phyloP scores from a whole-genome alignment of 306 rosid genomes.

The Vigna unguiculata region DNA sequence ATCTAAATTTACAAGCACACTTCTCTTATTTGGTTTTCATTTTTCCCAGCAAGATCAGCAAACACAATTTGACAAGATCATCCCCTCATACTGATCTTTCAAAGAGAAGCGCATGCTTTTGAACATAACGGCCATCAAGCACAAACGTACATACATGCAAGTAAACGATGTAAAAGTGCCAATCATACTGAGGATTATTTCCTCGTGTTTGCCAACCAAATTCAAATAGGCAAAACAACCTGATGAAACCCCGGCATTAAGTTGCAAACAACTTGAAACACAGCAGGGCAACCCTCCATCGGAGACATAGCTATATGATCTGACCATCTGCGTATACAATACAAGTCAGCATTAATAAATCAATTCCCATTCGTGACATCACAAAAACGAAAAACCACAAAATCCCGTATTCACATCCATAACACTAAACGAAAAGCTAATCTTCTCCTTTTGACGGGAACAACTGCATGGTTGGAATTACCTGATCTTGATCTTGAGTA shows the following conservation, averaged over 20 bases:
- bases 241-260: slow-evolving; percentile 82
- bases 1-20: slow-evolving; percentile 31
- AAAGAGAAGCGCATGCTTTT: slow-evolving; percentile 19
- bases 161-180: slow-evolving; percentile 18
- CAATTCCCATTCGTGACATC: slow-evolving; percentile 18
- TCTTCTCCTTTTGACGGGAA: slow-evolving; percentile 60
- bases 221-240: slow-evolving; percentile 57
- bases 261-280: slow-evolving; percentile 84
- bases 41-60: neutral
- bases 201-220: slow-evolving; percentile 28
- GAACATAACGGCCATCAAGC: neutral
- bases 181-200: slow-evolving; percentile 31
- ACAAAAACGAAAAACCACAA: neutral
- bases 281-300: slow-evolving; percentile 76
- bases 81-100: slow-evolving; percentile 26
- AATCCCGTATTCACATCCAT: neutral
- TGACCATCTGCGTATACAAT: slow-evolving; percentile 66
- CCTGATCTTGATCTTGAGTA: slow-evolving; percentile 53
- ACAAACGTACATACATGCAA: neutral
- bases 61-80: slow-evolving; percentile 7
- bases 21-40: neutral
- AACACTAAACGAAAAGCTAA: slow-evolving; percentile 42
- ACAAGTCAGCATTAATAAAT: slow-evolving; percentile 42
- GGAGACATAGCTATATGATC: slow-evolving; percentile 74
- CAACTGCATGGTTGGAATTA: slow-evolving; percentile 55